phyloP scores from a whole-genome alignment of 257 asterid species.

The Nicotiana paniculata region DNA sequence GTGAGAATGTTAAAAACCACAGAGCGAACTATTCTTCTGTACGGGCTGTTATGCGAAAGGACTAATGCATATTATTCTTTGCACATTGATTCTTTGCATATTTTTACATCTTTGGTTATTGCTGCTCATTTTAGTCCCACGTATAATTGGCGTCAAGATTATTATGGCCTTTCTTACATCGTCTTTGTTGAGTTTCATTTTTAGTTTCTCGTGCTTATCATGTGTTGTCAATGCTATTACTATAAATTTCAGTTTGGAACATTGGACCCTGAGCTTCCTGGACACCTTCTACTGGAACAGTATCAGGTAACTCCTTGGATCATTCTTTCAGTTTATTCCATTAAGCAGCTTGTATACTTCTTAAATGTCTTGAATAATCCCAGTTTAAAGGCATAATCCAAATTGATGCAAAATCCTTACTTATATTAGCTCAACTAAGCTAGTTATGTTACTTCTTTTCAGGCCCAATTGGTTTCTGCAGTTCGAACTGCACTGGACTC shows the following conservation, averaged over 20 bases:
- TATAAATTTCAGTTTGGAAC: constrained; percentile 58
- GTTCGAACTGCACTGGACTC: constrained; percentile 94
- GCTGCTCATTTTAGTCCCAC: background rate
- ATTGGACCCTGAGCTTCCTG: constrained; percentile 94
- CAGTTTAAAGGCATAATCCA: background rate
- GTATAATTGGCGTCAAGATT: background rate
- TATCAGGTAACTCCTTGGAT: constrained; percentile 58
- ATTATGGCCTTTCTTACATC: background rate
- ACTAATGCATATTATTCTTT: too few species aligned
- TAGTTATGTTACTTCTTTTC: constrained; percentile 3
- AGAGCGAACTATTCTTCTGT: too few species aligned
- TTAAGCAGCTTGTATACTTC: background rate
- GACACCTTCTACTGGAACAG: constrained; percentile 90
- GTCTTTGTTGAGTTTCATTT: background rate
- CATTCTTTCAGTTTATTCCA: constrained; percentile 1
- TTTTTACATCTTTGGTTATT: too few species aligned
- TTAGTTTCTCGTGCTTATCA: background rate
- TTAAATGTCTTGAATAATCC: background rate
- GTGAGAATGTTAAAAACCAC: too few species aligned
- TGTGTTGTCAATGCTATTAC: background rate
- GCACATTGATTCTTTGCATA: too few species aligned
- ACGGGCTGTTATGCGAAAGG: too few species aligned
- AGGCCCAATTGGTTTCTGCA: constrained; percentile 97
- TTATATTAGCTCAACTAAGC: constrained; percentile 5
- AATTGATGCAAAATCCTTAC: background rate